Evolutionary conservation across 2,329 filamentous ascomycete genomes (phyloP).

Genomic region (Clonostachys chloroleuca): DNA sequence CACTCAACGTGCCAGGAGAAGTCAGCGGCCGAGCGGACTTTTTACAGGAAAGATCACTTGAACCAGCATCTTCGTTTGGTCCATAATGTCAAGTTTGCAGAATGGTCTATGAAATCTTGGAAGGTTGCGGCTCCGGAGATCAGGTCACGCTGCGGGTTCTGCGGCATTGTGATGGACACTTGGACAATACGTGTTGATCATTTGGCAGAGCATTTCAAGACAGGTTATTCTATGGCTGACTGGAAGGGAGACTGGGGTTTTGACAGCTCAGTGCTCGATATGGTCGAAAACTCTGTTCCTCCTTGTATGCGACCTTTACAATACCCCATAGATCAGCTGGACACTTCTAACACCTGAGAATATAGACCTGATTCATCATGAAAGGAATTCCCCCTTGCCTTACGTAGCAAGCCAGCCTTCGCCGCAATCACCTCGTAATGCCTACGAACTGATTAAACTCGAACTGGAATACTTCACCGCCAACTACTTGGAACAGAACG

Average conservation of each 20-base stretch:
- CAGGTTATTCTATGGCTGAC: conserved; percentile 61
- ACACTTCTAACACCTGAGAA: conserved; percentile 32
- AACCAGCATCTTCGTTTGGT: conserved; percentile 61
- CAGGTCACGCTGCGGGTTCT: conserved; percentile 62
- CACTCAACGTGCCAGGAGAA: conserved; percentile 64
- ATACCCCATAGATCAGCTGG: conserved; percentile 27
- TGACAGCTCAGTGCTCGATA: conserved; percentile 52
- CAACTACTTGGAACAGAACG: conserved; percentile 35
- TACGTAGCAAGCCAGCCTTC: conserved; percentile 41
- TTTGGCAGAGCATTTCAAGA: conserved; percentile 64
- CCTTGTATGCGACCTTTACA: conserved; percentile 48
- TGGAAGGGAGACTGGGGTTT: conserved; percentile 71
- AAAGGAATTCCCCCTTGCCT: conserved; percentile 52
- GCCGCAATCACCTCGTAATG: conserved; percentile 44
- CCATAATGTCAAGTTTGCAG: conserved; percentile 55
- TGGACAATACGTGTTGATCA: conserved; percentile 60
- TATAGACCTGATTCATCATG: conserved; percentile 60
- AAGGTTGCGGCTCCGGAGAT: conserved; percentile 57
- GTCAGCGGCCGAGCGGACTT: conserved; percentile 54
- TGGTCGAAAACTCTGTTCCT: conserved; percentile 64
- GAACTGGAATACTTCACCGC: conserved; percentile 49
- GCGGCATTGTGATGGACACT: conserved; percentile 55
- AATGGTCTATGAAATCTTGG: conserved; percentile 63
- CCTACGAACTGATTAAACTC: conserved; percentile 57
- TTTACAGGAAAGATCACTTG: conserved; percentile 64